Conservation (phyloP, 1,284 basidiomycete genomes). For the Ustilago sp. region DNA sequence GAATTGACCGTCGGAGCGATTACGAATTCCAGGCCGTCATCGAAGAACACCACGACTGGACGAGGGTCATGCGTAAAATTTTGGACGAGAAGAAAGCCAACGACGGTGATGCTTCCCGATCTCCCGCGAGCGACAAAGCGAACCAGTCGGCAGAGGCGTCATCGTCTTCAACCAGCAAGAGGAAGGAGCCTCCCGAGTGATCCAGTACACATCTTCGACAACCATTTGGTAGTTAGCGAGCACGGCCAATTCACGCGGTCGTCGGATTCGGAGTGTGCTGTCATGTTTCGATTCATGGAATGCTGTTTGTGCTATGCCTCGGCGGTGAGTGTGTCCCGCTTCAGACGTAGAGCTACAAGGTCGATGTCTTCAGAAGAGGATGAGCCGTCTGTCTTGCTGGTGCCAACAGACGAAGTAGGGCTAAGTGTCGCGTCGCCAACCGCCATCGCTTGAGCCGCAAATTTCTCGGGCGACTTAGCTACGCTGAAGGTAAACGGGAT, state of each 20-base stretch:
- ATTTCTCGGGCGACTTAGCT: conserved; percentile 8
- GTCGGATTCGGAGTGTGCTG: neutral
- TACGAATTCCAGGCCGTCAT: neutral
- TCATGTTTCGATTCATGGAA: neutral
- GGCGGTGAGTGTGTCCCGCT: neutral
- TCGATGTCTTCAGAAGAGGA: conserved; percentile 36
- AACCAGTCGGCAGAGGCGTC: neutral
- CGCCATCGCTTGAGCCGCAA: neutral
- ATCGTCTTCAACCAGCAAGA: neutral
- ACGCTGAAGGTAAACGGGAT: conserved; percentile 35
- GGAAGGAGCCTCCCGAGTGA: neutral
- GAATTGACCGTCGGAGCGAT: neutral
- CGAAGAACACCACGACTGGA: neutral
- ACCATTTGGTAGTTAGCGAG: neutral
- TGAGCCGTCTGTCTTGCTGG: conserved; percentile 24
- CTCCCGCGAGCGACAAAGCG: neutral
- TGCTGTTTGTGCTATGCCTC: conserved; percentile 3
- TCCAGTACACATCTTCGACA: neutral
- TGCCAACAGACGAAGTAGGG: conserved; percentile 15
- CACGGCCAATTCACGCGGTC: neutral
- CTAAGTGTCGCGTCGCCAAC: conserved; percentile 4
- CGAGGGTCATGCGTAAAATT: neutral
- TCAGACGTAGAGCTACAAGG: conserved; percentile 31
- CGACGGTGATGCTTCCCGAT: neutral
- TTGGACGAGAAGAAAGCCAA: neutral